A percentile compares a stretch with the other conserved stretches of the same genome.
phyloP scores from a whole-genome alignment of 768 basidiomycete genomes.

The Termitomyces sp. region DNA sequence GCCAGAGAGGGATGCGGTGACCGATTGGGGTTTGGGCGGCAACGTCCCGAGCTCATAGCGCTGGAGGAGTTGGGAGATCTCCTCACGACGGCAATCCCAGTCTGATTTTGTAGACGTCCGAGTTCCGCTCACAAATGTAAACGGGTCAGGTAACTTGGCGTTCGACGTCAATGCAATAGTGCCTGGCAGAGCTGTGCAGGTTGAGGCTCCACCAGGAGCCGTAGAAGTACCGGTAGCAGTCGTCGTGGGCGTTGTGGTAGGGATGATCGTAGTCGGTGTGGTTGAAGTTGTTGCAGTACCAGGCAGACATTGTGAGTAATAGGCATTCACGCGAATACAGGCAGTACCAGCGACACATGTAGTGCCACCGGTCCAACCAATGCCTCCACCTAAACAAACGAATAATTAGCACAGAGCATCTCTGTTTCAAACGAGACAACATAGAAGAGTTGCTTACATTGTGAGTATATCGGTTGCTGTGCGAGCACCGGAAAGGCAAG shows the following conservation, averaged over 20 bases:
- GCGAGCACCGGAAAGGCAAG: conserved; percentile 22
- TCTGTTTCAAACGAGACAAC: background rate
- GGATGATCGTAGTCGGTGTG: conserved; percentile 7
- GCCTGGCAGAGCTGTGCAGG: conserved; percentile 23
- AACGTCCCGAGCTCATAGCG: conserved; percentile 47
- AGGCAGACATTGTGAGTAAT: conserved; percentile 30
- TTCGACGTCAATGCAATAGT: conserved; percentile 28
- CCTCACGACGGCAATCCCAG: conserved; percentile 45
- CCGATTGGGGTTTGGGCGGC: conserved; percentile 38
- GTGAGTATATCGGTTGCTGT: conserved; percentile 22
- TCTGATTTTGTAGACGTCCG: conserved; percentile 37
- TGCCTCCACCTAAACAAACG: conserved; percentile 26
- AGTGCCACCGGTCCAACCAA: conserved; percentile 28
- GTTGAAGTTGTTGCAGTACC: conserved; percentile 15
- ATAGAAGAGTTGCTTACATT: conserved; percentile 17
- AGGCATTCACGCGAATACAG: conserved; percentile 26
- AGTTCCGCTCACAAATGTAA: conserved; percentile 41
- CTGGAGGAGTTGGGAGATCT: conserved; percentile 45
- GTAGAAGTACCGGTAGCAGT: conserved; percentile 7
- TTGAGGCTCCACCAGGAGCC: background rate
- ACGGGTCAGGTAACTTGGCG: conserved; percentile 46
- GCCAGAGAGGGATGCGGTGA: conserved; percentile 38
- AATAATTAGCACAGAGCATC: background rate
- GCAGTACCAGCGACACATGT: conserved; percentile 27
- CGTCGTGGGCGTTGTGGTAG: conserved; percentile 13